phyloP scores from a whole-genome alignment of 768 basidiomycete species.

The Boletus speciosus region DNA sequence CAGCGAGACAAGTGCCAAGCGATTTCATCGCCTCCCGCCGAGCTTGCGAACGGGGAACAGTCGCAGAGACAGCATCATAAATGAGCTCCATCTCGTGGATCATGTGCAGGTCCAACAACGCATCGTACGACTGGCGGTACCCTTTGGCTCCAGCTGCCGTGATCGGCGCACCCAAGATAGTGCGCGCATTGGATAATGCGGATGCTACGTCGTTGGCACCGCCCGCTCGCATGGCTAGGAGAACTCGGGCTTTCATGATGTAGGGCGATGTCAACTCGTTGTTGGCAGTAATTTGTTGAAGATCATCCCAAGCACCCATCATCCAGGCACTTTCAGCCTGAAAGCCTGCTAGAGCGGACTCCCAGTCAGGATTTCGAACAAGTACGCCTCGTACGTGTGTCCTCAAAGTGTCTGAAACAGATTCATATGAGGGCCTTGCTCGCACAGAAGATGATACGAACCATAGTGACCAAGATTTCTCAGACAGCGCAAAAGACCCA shows the following conservation, averaged over 20 bases:
- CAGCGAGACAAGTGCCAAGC: slow-evolving; percentile 42
- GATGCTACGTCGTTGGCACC: slow-evolving; percentile 43
- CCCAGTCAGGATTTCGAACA: slow-evolving; percentile 82
- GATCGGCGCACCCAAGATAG: slow-evolving; percentile 74
- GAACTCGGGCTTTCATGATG: slow-evolving; percentile 70
- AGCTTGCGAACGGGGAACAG: slow-evolving; percentile 39
- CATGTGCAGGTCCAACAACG: slow-evolving; percentile 79
- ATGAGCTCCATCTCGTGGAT: slow-evolving; percentile 82
- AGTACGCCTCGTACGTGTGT: slow-evolving; percentile 94
- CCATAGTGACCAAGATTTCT: slow-evolving; percentile 97
- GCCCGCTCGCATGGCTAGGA: slow-evolving; percentile 71
- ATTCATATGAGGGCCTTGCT: neutral
- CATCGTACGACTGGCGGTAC: slow-evolving; percentile 85
- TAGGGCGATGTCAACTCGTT: slow-evolving; percentile 54
- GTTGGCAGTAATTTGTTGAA: slow-evolving; percentile 55
- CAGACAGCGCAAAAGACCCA: slow-evolving; percentile 87
- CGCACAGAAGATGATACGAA: slow-evolving; percentile 35
- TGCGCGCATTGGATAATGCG: slow-evolving; percentile 62
- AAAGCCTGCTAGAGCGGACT: slow-evolving; percentile 69
- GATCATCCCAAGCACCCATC: slow-evolving; percentile 89
- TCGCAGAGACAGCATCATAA: slow-evolving; percentile 39
- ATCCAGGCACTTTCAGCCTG: slow-evolving; percentile 95
- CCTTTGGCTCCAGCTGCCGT: slow-evolving; percentile 74
- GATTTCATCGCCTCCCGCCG: slow-evolving; percentile 40
- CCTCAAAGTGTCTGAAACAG: slow-evolving; percentile 75